Evolutionary conservation across 352 stramenopile species (phyloP).

Genomic region (Phytophthora sansomeana): DNA sequence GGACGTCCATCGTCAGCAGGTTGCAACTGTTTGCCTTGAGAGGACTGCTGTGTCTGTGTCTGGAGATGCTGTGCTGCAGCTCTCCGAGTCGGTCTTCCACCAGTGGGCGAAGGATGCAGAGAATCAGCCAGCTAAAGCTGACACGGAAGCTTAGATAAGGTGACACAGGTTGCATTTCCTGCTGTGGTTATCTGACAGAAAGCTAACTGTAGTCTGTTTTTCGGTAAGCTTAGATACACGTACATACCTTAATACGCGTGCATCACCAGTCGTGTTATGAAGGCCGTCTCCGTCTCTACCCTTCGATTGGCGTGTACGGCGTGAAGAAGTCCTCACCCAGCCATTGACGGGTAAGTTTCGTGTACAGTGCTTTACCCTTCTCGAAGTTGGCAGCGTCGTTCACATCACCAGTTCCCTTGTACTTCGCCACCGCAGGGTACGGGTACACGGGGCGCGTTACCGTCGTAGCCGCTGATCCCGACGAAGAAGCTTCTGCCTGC

Average conservation of each 20-base stretch:
- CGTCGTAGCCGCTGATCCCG: conserved; percentile 30
- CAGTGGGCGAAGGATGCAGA: conserved; percentile 53
- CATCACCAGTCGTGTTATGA: background rate
- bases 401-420: conserved; percentile 36
- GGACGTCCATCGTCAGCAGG: conserved; percentile 63
- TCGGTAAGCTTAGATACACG: background rate
- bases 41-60: conserved; percentile 75
- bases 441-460: conserved; percentile 41
- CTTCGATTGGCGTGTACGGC: conserved; percentile 30
- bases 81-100: conserved; percentile 75
- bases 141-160: background rate
- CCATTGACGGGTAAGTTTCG: conserved; percentile 39
- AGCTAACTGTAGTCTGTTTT: background rate
- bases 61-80: conserved; percentile 72
- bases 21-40: conserved; percentile 75
- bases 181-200: background rate
- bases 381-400: conserved; percentile 42
- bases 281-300: background rate
- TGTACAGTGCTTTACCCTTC: conserved; percentile 41
- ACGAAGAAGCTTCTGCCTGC: conserved; percentile 19
- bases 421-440: conserved; percentile 40
- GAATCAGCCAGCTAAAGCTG: conserved; percentile 18
- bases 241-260: background rate
- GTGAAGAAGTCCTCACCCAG: conserved; percentile 39
- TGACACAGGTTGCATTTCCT: background rate